A percentile compares a stretch with the other conserved stretches of the same genome.
Evolutionary conservation across 2,329 filamentous ascomycete species (phyloP).

Genomic region (Colletotrichum sp.): DNA sequence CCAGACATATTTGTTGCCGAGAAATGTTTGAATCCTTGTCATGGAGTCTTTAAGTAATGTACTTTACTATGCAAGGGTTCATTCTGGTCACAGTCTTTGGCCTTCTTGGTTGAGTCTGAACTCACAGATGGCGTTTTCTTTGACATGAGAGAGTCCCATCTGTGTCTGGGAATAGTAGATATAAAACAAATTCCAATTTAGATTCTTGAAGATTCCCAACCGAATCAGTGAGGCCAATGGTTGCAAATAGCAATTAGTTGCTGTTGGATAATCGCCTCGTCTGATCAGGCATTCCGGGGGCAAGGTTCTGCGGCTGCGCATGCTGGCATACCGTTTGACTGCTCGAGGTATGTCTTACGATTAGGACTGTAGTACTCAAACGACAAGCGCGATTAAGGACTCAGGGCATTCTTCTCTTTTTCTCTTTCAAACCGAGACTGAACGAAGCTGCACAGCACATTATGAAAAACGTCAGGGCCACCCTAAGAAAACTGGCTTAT

Average conservation of each 20-base stretch:
- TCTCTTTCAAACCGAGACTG: too few species aligned
- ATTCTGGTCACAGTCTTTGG: neutral
- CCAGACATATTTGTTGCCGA: too few species aligned
- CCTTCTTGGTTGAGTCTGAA: neutral
- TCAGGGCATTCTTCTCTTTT: too few species aligned
- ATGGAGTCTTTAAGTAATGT: too few species aligned
- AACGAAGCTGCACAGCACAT: too few species aligned
- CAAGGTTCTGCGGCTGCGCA: neutral
- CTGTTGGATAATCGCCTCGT: neutral
- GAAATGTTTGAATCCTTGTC: too few species aligned
- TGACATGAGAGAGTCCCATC: neutral
- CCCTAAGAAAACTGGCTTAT: neutral
- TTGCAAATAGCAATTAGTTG: accelerated
- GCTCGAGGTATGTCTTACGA: neutral
- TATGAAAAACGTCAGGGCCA: neutral
- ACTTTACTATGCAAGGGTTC: too few species aligned
- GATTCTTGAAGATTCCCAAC: neutral
- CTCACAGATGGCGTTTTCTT: accelerated
- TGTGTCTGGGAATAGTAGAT: too few species aligned
- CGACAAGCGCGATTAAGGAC: neutral
- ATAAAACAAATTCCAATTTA: too few species aligned
- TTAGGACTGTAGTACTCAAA: neutral
- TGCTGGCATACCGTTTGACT: neutral
- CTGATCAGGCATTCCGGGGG: accelerated
- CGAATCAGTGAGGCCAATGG: neutral